These are phyloP conservation scores for barley (Hordeum vulgare) DNA, from an alignment of 176 grass and related monocot genomes.

Conservation along the genomic window MorexV3_pseudomolecules_assembly NC_058522.1:436022081-436022580, in stretches of 20 bases:
- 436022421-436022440: neutral
- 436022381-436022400: neutral
- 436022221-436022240: neutral
- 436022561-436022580: too few relatives aligned
- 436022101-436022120: conserved; percentile 15
- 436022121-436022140: conserved; percentile 30
- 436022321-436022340: conserved; percentile 21
- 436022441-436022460: neutral
- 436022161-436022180: conserved; percentile 13
- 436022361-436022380: neutral
- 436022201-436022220: conserved; percentile 8
- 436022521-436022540: too few relatives aligned
- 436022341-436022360: conserved; percentile 5
- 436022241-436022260: neutral
- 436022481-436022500: neutral
- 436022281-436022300: conserved; percentile 35
- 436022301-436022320: neutral
- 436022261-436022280: conserved; percentile 12
- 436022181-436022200: neutral
- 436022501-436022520: too few relatives aligned
- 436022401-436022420: too few relatives aligned
- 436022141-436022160: conserved; percentile 26
- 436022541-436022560: too few relatives aligned
- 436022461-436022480: neutral
- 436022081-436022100: neutral